Conservation (phyloP, 164 flowering plant species). For the Vitis rupestris region DNA sequence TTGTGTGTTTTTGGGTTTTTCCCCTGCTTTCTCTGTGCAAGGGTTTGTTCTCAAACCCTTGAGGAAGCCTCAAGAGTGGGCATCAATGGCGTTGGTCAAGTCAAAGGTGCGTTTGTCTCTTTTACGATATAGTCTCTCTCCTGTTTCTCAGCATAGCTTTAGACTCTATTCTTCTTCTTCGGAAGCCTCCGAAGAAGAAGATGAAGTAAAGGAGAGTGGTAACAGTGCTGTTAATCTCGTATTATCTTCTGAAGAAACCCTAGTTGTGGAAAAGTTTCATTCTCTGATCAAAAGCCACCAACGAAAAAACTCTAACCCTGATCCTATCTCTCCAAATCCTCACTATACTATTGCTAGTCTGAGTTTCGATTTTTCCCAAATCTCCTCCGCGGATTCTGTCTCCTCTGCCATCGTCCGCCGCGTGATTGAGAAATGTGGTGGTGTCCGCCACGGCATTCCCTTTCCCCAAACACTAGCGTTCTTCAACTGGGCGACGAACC, state of each 20-base stretch:
- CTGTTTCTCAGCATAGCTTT: constrained; percentile 16
- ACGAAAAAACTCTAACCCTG: constrained; percentile 60
- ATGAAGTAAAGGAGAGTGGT: constrained; percentile 1
- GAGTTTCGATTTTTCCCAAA: constrained; percentile 42
- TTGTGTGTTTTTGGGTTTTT: no score
- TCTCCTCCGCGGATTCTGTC: constrained; percentile 30
- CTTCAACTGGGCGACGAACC: constrained; percentile 76
- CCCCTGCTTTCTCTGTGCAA: no score
- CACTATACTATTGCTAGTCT: constrained; percentile 50
- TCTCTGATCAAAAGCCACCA: constrained; percentile 69
- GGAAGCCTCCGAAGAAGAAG: constrained; percentile 10
- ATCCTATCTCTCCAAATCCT: constrained; percentile 32
- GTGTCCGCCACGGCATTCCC: constrained; percentile 78
- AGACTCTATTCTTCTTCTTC: constrained; percentile 34
- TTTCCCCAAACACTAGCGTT: constrained; percentile 66
- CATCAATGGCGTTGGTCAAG: constrained; percentile 43
- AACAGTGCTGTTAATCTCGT: neutral
- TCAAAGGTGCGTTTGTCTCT: constrained; percentile 22
- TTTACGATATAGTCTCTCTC: constrained; percentile 3
- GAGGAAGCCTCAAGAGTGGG: neutral
- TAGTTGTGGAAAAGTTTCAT: constrained; percentile 49
- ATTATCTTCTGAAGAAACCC: constrained; percentile 40
- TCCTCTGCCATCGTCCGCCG: constrained; percentile 46
- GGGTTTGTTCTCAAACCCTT: neutral
- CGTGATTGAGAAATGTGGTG: constrained; percentile 64